These are phyloP conservation scores for Porodaedalea pini DNA, from an alignment of 1,284 basidiomycete genomes.

Conservation along the genomic window DNA sequence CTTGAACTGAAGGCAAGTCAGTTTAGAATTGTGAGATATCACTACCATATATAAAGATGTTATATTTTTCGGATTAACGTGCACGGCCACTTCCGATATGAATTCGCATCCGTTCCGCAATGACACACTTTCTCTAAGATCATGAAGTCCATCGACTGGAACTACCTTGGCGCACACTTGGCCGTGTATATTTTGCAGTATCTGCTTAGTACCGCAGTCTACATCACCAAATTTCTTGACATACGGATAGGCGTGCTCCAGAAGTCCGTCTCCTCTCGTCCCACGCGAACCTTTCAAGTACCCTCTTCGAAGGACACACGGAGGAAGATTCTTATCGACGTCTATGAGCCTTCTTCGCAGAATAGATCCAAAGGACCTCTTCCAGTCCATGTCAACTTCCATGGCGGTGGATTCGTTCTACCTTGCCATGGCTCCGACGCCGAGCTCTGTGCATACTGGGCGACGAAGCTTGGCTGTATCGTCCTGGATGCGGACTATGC, in stretches of 20 bases:
- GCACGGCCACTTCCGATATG: background rate
- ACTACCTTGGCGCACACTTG: background rate
- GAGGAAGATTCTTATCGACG: constrained; percentile 17
- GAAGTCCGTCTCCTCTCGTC: constrained; percentile 9
- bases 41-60: background rate
- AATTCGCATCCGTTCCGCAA: background rate
- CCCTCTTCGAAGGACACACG: background rate
- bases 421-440: constrained; percentile 15
- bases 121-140: no score
- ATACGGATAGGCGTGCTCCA: constrained; percentile 12
- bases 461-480: constrained; percentile 13
- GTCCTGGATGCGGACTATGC: constrained; percentile 23
- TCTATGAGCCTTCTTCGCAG: constrained; percentile 18
- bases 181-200: background rate
- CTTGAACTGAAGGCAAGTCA: no score
- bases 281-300: constrained; percentile 6
- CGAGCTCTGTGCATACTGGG: constrained; percentile 17
- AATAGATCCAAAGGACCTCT: background rate
- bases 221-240: constrained; percentile 1
- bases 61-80: background rate
- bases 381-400: constrained; percentile 21
- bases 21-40: no score
- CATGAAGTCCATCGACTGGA: background rate
- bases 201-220: background rate
- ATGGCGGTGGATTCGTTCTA: constrained; percentile 19